These are phyloP conservation scores for Begonia loranthoides DNA, from an alignment of 306 rosid genomes.

Conservation along the genomic window DNA sequence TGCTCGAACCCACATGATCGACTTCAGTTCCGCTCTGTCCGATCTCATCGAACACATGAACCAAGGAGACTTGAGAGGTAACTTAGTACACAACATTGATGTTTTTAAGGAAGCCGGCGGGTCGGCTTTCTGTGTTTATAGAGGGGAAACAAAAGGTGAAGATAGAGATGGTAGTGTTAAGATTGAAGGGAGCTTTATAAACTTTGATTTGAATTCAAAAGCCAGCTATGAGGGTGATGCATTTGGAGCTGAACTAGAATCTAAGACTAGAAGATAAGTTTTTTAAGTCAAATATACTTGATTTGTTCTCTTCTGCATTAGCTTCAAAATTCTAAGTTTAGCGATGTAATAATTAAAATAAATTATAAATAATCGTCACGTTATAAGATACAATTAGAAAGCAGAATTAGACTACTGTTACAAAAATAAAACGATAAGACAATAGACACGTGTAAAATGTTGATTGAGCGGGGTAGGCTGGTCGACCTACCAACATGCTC, in stretches of 20 bases:
- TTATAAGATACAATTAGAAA: too few relatives aligned
- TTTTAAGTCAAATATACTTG: neutral
- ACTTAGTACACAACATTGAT: constrained; percentile 21
- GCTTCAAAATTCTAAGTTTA: too few relatives aligned
- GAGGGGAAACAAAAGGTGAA: constrained; percentile 23
- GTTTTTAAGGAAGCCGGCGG: constrained; percentile 17
- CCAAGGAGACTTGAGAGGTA: constrained; percentile 35
- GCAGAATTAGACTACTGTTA: too few relatives aligned
- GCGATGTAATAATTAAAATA: too few relatives aligned
- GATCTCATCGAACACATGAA: constrained; percentile 56
- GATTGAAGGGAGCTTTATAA: constrained; percentile 30
- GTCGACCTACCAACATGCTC: too few relatives aligned
- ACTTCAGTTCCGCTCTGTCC: constrained; percentile 54
- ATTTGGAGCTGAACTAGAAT: constrained; percentile 40
- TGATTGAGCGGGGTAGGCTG: too few relatives aligned
- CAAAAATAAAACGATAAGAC: too few relatives aligned
- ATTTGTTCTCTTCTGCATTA: too few relatives aligned
- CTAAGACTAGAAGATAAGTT: constrained; percentile 33
- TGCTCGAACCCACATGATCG: constrained; percentile 45
- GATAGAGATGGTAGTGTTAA: constrained; percentile 32
- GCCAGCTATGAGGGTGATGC: constrained; percentile 48
- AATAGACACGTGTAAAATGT: too few relatives aligned
- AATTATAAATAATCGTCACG: too few relatives aligned
- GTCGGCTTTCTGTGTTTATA: constrained; percentile 27
- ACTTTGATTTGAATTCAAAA: constrained; percentile 62